A percentile compares a stretch with the other conserved stretches of the same genome.
These are phyloP conservation scores for Ammopiptanthus mongolicus DNA, from an alignment of 306 rosid species.

Conservation along the genomic window DNA sequence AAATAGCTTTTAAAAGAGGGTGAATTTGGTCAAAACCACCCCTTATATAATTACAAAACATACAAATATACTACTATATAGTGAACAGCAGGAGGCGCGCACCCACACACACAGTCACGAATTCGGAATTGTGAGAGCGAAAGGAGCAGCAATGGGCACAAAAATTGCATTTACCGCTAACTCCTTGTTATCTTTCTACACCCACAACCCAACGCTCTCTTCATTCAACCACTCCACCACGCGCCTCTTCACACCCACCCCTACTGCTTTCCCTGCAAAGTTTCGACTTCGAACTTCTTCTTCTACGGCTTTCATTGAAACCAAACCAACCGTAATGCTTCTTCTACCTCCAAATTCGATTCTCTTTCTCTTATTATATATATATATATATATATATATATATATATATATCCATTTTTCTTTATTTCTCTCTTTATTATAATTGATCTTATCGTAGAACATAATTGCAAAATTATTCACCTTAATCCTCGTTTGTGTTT, in stretches of 20 bases:
- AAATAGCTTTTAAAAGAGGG: too few species aligned
- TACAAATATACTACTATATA: too few species aligned
- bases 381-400: background rate
- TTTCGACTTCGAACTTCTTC: constrained; percentile 39
- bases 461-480: too few species aligned
- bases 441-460: too few species aligned
- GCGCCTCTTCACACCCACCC: constrained; percentile 22
- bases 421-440: too few species aligned
- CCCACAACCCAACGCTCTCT: constrained; percentile 19
- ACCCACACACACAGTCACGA: background rate
- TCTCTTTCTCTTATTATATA: background rate
- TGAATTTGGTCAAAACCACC: too few species aligned
- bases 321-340: constrained; percentile 29
- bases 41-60: too few species aligned
- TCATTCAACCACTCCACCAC: constrained; percentile 25
- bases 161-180: constrained; percentile 12
- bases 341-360: background rate
- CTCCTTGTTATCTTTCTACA: constrained; percentile 1
- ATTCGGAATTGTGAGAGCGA: background rate
- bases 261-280: constrained; percentile 12
- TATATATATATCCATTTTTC: background rate
- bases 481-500: background rate
- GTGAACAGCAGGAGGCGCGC: background rate
- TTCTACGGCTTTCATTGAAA: constrained; percentile 33
- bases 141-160: background rate